Evolutionary conservation across 805 yeast genomes (phyloP), one percentile per base, ranked within the genome.

Genomic region (Yarrowia yakushimensis): DNA sequence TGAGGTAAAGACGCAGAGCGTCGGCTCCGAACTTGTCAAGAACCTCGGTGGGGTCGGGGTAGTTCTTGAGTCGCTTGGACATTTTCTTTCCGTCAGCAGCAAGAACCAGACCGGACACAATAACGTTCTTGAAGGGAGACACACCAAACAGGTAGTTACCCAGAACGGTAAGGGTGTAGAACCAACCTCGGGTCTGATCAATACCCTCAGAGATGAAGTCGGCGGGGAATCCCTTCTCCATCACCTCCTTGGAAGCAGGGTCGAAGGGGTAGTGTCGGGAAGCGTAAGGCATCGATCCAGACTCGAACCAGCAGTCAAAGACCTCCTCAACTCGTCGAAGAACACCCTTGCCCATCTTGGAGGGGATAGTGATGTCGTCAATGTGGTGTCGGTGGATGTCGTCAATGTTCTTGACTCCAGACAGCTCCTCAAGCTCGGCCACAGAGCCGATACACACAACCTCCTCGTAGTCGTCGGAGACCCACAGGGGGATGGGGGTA

Each of bases 181-280:
- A 94, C 99, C 99, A 94, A 74, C 99, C 99, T 84, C 99, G 90
- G 64, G 99, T 94, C 81, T 94, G 99, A 78, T 94, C 99, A 70
- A 94, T 83, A 78, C 99, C 99, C 81, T 94, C 99, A 65, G 97
- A 87, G 71, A 94, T 94, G 77, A 94, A 94, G 76, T 94, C 93
- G 46, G 97, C 99, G 50, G 99, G 99, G 86, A 90, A 96, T 52
- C 88, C 82, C 63, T 82, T 74, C 36, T 78, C 72, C 78, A 93
- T 93, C 52, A 74, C 75, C 15, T 89, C 91, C 73, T 84, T 77
- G 72, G 84, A 83, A 2, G 36, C 60, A 6, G 34, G 37, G 78
- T 93, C 97, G 74, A 94, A 94, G 68, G 99, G 99, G 74, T 92
- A 94, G 76, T 94, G 99, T 74, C 88, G 86, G 39, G 96, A 88